Evolutionary conservation across 1,139 yeast genomes (phyloP).

Genomic region (Magnusiomyces ingens): DNA sequence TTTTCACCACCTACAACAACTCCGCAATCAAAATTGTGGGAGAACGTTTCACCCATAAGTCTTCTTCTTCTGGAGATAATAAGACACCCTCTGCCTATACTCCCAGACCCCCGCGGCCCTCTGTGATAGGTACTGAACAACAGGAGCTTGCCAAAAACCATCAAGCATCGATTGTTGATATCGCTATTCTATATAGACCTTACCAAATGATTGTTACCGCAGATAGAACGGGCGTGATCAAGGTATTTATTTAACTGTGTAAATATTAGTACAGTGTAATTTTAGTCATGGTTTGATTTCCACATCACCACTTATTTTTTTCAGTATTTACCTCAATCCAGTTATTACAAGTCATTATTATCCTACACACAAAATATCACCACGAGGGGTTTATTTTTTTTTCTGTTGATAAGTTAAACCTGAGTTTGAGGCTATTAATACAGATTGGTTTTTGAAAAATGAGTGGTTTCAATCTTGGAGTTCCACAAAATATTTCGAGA

Average conservation of each 20-base stretch:
- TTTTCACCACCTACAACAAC: slow-evolving; percentile 14
- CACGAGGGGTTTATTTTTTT: not conserved
- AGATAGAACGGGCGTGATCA: slow-evolving; percentile 57
- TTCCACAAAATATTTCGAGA: slow-evolving; percentile 11
- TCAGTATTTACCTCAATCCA: not conserved
- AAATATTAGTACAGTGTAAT: not conserved
- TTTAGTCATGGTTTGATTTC: not conserved
- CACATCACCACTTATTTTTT: not conserved
- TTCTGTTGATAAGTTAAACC: not conserved
- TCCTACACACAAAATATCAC: not conserved
- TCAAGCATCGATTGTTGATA: slow-evolving; percentile 45
- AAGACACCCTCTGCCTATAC: slow-evolving; percentile 17
- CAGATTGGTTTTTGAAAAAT: not conserved
- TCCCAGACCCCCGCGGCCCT: slow-evolving; percentile 28
- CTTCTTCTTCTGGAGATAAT: too few species aligned
- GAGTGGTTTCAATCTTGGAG: slow-evolving; percentile 1
- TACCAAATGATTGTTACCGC: slow-evolving; percentile 56
- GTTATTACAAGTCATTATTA: not conserved
- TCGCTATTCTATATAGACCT: slow-evolving; percentile 45
- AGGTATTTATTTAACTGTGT: slow-evolving; percentile 43
- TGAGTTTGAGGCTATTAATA: not conserved
- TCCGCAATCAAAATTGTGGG: slow-evolving; percentile 14
- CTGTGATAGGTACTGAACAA: slow-evolving; percentile 35
- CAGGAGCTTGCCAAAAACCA: slow-evolving; percentile 37
- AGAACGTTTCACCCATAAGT: slow-evolving; percentile 5